Percentiles rank a stretch among this genome's conserved stretches.
Conservation (phyloP, 805 yeast genomes). For the Candida nemodendra region DNA sequence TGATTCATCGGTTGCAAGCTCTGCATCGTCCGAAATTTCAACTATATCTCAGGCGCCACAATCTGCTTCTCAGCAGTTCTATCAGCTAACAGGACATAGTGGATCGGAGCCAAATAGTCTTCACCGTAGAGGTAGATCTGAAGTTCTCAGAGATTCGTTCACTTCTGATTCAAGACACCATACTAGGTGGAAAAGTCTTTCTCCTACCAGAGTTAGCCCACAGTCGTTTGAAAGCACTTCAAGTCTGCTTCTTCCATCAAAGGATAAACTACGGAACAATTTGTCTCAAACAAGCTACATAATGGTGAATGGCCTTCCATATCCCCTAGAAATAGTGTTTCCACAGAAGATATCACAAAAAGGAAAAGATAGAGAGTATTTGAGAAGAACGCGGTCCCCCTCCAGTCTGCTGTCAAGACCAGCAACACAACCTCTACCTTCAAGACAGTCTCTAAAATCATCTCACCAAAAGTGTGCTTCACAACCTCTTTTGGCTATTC, state of each 20-base stretch:
- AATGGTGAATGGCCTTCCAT: constrained; percentile 29
- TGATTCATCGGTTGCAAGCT: too few species aligned
- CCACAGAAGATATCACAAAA: constrained; percentile 28
- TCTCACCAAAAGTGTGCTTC: constrained; percentile 4
- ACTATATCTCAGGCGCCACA: background rate
- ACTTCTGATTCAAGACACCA: background rate
- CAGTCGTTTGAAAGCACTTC: constrained; percentile 7
- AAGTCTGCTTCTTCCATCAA: constrained; percentile 2
- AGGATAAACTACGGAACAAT: constrained; percentile 6
- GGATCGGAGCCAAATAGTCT: constrained; percentile 5
- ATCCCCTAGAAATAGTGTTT: constrained; percentile 27
- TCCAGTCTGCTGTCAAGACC: constrained; percentile 1
- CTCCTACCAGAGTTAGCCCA: constrained; percentile 6
- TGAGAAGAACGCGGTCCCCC: background rate
- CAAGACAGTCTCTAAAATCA: background rate
- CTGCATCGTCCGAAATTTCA: background rate
- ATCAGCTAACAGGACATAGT: background rate
- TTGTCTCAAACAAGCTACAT: constrained; percentile 17
- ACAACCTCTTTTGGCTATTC: constrained; percentile 7
- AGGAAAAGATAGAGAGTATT: constrained; percentile 3
- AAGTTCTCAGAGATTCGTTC: background rate
- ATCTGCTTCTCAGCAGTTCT: background rate
- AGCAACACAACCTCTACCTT: constrained; percentile 5
- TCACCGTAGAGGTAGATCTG: constrained; percentile 2
- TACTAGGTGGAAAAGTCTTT: constrained; percentile 4